phyloP scores from a whole-genome alignment of 768 basidiomycete genomes.

The Gymnopilus junonius region DNA sequence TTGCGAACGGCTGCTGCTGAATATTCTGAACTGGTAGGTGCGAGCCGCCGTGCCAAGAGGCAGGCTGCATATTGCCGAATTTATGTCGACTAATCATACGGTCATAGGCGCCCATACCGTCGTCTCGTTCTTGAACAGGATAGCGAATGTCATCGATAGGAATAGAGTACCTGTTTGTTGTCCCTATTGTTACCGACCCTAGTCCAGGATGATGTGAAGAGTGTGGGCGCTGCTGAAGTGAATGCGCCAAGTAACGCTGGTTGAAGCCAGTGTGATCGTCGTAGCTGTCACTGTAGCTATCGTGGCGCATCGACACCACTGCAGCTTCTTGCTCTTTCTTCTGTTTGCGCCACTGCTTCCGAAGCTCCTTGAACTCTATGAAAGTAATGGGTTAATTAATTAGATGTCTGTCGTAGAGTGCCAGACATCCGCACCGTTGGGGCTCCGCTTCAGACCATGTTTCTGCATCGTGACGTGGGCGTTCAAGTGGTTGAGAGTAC shows the following conservation, averaged over 20 bases:
- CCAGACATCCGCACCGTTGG: constrained; percentile 67
- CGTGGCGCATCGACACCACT: constrained; percentile 35
- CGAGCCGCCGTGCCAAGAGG: constrained; percentile 40
- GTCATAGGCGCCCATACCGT: constrained; percentile 29
- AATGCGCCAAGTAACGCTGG: constrained; percentile 33
- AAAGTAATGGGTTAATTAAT: constrained; percentile 20
- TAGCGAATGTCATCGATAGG: constrained; percentile 38
- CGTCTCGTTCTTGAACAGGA: constrained; percentile 35
- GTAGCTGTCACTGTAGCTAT: constrained; percentile 36
- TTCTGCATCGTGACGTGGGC: constrained; percentile 99
- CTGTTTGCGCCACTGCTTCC: constrained; percentile 93
- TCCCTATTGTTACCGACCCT: constrained; percentile 32
- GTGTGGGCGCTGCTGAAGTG: constrained; percentile 31
- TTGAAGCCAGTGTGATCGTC: constrained; percentile 32
- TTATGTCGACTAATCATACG: constrained; percentile 32
- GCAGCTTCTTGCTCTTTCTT: constrained; percentile 72
- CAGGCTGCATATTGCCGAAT: constrained; percentile 31
- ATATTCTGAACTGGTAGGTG: constrained; percentile 14
- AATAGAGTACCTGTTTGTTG: constrained; percentile 32
- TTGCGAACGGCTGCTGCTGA: constrained; percentile 20
- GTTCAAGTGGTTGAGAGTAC: constrained; percentile 96
- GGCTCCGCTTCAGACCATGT: constrained; percentile 89
- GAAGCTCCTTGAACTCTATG: constrained; percentile 96
- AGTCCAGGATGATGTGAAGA: constrained; percentile 29
- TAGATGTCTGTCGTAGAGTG: constrained; percentile 1